Evolutionary conservation across 2,329 filamentous ascomycete genomes (phyloP), one percentile per base, ranked within the genome.

Genomic region (Fusarium annulatum): DNA sequence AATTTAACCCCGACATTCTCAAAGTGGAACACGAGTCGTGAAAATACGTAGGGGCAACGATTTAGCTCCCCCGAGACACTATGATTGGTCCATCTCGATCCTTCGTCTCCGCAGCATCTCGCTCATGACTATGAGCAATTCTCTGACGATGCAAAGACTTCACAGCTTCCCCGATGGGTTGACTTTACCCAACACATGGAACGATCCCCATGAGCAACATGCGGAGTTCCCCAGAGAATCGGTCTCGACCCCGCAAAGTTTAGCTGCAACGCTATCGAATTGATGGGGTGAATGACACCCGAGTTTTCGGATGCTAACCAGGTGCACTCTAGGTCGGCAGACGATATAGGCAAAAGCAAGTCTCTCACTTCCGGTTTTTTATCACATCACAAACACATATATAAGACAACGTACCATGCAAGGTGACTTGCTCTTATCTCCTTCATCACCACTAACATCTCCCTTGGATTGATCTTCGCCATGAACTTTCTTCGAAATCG

Each of bases 21-120:
- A 6, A 42, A 42, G 30, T 39, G 30, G 36, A 49, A 16, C 49
- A 12, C 14, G 34, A 56, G 16, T 60, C 43, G 26, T 30, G 16
- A 7, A 14, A 21, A 19, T 5, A 1, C 3, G n/a, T 7, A 49
- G 60, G 63, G 60, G 42, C 59, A 58, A 43, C 1, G 2, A 36
- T 72, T 75, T 77, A 76, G 74, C 58, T 79, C 48, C 78, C 76
- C 76, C 64, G 76, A 78, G 6, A 4, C 9, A 0, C 4, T 11
- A 10, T 59, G 18, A 79, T 79, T 78, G 45, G 71, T 21, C 7
- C 1, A 12, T 18, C 2, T 2, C 1, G 1, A 9, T 5, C 5
- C 4, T 8, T 6, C 1, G 2, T 52, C 34, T 14, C 56, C 39
- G 6, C 28, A 43, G 1, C 3, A 19, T n/a, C 36, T n/a, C 12